Evolutionary conservation across 805 yeast species (phyloP).

Genomic region (Metschnikowia aberdeeniae): DNA sequence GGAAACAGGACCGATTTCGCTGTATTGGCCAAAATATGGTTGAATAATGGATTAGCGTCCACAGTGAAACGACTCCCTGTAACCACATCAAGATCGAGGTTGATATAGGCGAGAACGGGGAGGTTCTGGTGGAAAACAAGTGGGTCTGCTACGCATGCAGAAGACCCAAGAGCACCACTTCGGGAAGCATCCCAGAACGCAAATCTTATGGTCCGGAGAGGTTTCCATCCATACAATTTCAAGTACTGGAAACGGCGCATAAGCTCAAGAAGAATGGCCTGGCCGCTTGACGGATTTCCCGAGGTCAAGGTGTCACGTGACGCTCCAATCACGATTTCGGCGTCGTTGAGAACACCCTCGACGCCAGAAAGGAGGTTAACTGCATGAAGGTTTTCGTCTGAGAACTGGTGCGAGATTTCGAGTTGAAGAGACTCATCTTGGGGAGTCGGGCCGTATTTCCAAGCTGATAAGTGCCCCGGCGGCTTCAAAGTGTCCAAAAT

Average conservation of each 20-base stretch:
- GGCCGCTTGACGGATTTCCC: constrained; percentile 36
- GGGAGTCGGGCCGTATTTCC: constrained; percentile 11
- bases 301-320: constrained; percentile 36
- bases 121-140: constrained; percentile 17
- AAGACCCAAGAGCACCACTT: constrained; percentile 32
- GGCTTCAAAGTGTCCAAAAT: constrained; percentile 12
- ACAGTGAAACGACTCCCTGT: constrained; percentile 35
- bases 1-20: constrained; percentile 34
- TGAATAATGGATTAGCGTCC: constrained; percentile 34
- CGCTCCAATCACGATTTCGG: constrained; percentile 38
- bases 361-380: constrained; percentile 32
- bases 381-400: constrained; percentile 1
- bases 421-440: constrained; percentile 9
- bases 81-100: constrained; percentile 37
- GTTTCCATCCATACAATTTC: constrained; percentile 38
- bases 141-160: constrained; percentile 20
- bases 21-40: constrained; percentile 25
- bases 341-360: constrained; percentile 37
- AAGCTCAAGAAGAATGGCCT: constrained; percentile 37
- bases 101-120: constrained; percentile 33
- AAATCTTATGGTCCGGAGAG: constrained; percentile 36
- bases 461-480: constrained; percentile 5
- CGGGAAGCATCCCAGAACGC: constrained; percentile 40
- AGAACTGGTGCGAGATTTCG: constrained; percentile 3
- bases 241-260: constrained; percentile 33